Evolutionary conservation across 192 early-diverging fungal genomes (phyloP), one percentile per base, ranked within the genome.

Genomic region (Coemansia sp.): DNA sequence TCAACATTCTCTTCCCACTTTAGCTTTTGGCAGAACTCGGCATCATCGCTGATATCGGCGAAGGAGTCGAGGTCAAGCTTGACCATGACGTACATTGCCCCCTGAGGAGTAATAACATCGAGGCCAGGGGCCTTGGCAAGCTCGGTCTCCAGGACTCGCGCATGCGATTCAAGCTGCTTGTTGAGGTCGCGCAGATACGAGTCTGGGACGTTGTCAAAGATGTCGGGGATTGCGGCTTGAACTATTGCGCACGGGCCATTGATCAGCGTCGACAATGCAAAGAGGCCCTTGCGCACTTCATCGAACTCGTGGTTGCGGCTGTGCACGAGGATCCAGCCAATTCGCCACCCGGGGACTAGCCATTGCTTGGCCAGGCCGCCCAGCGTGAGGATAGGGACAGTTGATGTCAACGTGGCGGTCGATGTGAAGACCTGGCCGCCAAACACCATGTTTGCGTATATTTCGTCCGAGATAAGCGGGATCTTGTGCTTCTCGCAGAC

Each of bases 31-130:
- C 88, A 90, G 71, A 94, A 96, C 40, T 93, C 89, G 32, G 93
- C 86, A 65, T 96, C 94, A 61, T 88, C 85, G 0, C 69, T 56
- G 57, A 96, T 89, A 63, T 87, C 91, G 59, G 85, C 84, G 77
- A 96, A 94, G 45, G 88, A 64, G 5, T 68, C 68, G 20, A 90
- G 46, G 58, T 93, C 72, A 58, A 94, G 86, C 25, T 89, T 87
- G 19, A 93, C 87, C 94, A 96, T 96, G 74, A 94, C 83, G 76
- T 93, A 96, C 94, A 96, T 96, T 55, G 93, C 93, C 48, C 94
- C 94, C 85, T 94, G 92, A 32, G 94, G 93, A 13, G 89, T 74
- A 48, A 96, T 88, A 56, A 90, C 89, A 12, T 85, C 76, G 38
- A 96, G 74, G 2, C 94, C 93, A 20, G 87, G 88, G 7, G 91